These are phyloP conservation scores for Boletus rufocinnamomeus DNA, from an alignment of 768 basidiomycete genomes.

Conservation along the genomic window DNA sequence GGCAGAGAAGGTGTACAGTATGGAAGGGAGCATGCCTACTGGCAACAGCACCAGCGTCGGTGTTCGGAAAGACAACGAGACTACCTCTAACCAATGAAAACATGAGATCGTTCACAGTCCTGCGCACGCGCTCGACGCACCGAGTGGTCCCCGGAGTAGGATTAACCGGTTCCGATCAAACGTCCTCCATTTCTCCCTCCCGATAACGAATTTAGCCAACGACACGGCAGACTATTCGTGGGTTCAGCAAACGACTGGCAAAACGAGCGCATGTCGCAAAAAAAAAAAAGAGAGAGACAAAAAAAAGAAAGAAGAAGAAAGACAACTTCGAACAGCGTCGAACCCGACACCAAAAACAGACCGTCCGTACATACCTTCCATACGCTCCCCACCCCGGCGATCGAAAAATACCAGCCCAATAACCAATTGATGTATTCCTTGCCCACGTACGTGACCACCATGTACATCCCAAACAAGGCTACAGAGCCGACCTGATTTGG, in stretches of 20 bases:
- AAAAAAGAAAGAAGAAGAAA: too few species aligned
- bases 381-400: slow-evolving; percentile 64
- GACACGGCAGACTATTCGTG: slow-evolving; percentile 49
- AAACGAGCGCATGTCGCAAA: neutral
- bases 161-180: slow-evolving; percentile 50
- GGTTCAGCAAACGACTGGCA: neutral
- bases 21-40: slow-evolving; percentile 62
- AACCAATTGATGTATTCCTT: slow-evolving; percentile 83
- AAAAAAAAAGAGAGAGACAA: too few species aligned
- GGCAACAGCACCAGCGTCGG: slow-evolving; percentile 60
- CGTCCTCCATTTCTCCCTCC: slow-evolving; percentile 55
- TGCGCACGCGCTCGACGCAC: slow-evolving; percentile 36
- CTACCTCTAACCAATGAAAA: slow-evolving; percentile 31
- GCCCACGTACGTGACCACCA: slow-evolving; percentile 73
- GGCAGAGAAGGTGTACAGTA: slow-evolving; percentile 55
- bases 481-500: slow-evolving; percentile 62
- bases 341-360: neutral
- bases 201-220: slow-evolving; percentile 50
- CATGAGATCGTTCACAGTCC: slow-evolving; percentile 6
- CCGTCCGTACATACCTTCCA: slow-evolving; percentile 55
- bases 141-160: slow-evolving; percentile 46
- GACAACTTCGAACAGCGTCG: too few species aligned
- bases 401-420: slow-evolving; percentile 72
- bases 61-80: slow-evolving; percentile 52
- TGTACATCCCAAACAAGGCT: slow-evolving; percentile 67